Evolutionary conservation across 2,329 filamentous ascomycete genomes (phyloP), one percentile per base, ranked within the genome.

Genomic region (Sodiomyces alkalinus): DNA sequence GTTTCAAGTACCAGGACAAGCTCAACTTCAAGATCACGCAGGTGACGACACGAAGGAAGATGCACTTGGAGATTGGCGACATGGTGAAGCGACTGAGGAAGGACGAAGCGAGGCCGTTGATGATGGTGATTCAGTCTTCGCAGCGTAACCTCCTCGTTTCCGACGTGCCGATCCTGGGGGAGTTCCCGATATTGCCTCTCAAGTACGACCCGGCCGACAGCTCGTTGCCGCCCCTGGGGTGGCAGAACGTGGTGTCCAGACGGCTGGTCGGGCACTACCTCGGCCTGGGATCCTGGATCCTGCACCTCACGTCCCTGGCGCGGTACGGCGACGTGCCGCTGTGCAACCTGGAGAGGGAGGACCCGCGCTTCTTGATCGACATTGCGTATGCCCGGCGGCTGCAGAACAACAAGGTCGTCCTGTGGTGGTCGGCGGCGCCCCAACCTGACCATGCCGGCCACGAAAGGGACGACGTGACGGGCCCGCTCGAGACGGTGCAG

Each of bases 361-460:
- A 98, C 43, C 87, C 90, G 17, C 74, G 83, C 3, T 96, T 90
- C 56, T 58, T 98, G 30, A 98, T 99, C 41, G 90, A 99, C 47
- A 73, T 99, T 31, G 81, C 87, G 1, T 99, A 96, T 48, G 90
- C 90, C 1, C 68, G 92, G 32, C 71, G 86, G 12, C 59, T 99
- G 28, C 83, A 93, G 45, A 78, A 80, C 39, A 93, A 87, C 46
- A 85, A 86, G 32, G 82, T 98, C 2, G 80, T 98, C 5, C 61
- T 99, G 6, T 99, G 90, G 90, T 99, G 90, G 90, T 96, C 87
- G 12, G 65, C 72, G 7, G 76, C 78, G 6, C 74, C 87, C 1
- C 73, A 79, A 28, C 90, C 92, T 2, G 90, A 99, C 47, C 90
- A 99, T 52, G 90, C 85, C 25, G 90, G 90, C 0, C 85, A 94